Conservation (phyloP, 768 basidiomycete genomes). For the Hygrophorus pudorinus region DNA sequence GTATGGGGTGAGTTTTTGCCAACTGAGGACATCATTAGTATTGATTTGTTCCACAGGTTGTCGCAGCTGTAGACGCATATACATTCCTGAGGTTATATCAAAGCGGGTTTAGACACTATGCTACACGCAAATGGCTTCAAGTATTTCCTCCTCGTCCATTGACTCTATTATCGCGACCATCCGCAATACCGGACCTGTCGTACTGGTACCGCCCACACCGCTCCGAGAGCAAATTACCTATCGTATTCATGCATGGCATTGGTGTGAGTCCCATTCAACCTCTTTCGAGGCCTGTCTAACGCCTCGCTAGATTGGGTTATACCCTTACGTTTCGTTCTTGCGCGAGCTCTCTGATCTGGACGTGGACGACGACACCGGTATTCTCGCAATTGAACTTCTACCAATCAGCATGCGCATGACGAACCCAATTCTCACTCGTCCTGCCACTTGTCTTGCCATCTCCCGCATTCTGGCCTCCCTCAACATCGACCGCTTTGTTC, state of each 20-base stretch:
- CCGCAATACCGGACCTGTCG: constrained; percentile 27
- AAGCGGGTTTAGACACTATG: constrained; percentile 47
- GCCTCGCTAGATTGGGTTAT: constrained; percentile 44
- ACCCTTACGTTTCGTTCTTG: constrained; percentile 45
- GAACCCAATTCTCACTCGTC: constrained; percentile 32
- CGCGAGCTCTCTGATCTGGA: constrained; percentile 31
- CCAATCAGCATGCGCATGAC: constrained; percentile 55
- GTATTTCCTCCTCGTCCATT: constrained; percentile 47
- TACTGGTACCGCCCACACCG: constrained; percentile 37
- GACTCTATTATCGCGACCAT: constrained; percentile 31
- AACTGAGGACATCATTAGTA: background rate
- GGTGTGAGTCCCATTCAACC: constrained; percentile 31
- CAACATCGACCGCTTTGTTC: constrained; percentile 26
- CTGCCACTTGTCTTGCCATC: constrained; percentile 32
- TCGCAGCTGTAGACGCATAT: constrained; percentile 37
- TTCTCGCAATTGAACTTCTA: constrained; percentile 51
- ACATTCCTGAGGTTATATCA: constrained; percentile 28
- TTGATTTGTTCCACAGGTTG: constrained; percentile 29
- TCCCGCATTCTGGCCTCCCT: constrained; percentile 34
- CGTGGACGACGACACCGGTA: constrained; percentile 35
- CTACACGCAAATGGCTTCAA: constrained; percentile 21
- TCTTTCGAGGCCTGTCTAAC: background rate
- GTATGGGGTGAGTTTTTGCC: constrained; percentile 39
- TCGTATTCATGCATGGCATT: constrained; percentile 64
- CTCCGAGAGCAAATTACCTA: constrained; percentile 34